phyloP scores from a whole-genome alignment of 164 flowering plant genomes.

The Liriodendron chinense region DNA sequence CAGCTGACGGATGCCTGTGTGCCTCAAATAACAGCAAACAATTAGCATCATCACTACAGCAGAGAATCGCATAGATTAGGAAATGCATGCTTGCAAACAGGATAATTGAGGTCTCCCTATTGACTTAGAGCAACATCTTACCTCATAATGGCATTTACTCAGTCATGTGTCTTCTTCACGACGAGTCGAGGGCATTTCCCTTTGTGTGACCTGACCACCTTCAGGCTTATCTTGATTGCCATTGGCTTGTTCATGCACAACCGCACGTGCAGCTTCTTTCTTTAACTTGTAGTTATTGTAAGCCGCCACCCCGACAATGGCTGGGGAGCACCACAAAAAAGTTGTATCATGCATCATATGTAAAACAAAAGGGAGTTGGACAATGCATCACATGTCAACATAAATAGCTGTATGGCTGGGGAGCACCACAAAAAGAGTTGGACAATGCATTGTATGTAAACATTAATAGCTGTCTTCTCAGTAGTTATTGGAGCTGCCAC shows the following conservation, averaged over 20 bases:
- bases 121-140: not conserved
- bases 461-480: too few relatives aligned
- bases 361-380: not conserved
- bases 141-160: not conserved
- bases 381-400: not conserved
- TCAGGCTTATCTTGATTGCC: constrained; percentile 19
- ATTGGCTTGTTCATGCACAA: constrained; percentile 17
- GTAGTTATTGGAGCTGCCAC: too few relatives aligned
- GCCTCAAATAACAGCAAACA: not conserved
- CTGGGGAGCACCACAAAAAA: constrained; percentile 35
- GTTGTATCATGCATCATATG: not conserved
- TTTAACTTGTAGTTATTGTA: constrained; percentile 89
- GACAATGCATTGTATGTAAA: not conserved
- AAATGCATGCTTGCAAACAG: not conserved
- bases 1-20: not conserved
- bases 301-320: constrained; percentile 90
- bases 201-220: constrained; percentile 26
- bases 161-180: constrained; percentile 7
- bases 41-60: not conserved
- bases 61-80: not conserved
- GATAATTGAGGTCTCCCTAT: not conserved
- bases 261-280: constrained; percentile 59
- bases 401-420: not conserved
- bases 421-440: not conserved
- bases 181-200: constrained; percentile 29